Base-by-base conservation (phyloP, 345 rosid genomes). In the Gossypioides kirkii region DNA sequence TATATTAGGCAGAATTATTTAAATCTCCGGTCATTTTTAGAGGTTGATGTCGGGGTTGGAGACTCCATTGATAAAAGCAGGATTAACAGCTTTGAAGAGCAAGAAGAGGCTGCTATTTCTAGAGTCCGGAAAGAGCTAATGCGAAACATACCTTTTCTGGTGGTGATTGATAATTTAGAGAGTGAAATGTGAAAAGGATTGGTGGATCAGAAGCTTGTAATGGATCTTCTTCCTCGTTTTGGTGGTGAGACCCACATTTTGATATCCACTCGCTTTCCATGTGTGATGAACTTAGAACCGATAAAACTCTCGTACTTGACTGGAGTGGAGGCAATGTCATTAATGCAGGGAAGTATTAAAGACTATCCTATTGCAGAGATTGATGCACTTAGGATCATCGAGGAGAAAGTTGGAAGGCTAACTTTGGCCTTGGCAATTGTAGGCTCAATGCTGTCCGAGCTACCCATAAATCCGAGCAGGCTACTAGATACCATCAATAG, bases 161-260 rank as follows among this genome's bases (percentile, higher is more conserved):
- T 95, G 53, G 85, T 95, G 61, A 88, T 95, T 11, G 98, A 95
- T 78, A 95, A 91, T 83, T 80, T 95, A 77, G 99, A 95, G 78
- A 92, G 87, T 8, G 98, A 95, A 71, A 95, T 91, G 87, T 8
- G 98, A 95, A 71, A 95, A 91, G 60, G 98, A 95, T 75, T 95
- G 99, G 99, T 95, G 99, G 99, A 95, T 73, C 80, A 78, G 41
- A 90, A 88, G 80, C 91, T 86, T 3, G 85, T 92, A 66, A 92
- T 92, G 98, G 99, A 95, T 81, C 98, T 95, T 71, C 93, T 95
- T 79, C 99, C 99, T 68, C 87, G 97, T 72, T 92, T 92, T 72
- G 97, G 98, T 10, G 94, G 98, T 32, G 97, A 88, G 76, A 92
- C 98, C 38, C 98, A 95, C 79, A 85, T 95, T 55, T 73, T 95